Conservation (phyloP, 305 asterid species). For the Caryopteris hybrid region DNA sequence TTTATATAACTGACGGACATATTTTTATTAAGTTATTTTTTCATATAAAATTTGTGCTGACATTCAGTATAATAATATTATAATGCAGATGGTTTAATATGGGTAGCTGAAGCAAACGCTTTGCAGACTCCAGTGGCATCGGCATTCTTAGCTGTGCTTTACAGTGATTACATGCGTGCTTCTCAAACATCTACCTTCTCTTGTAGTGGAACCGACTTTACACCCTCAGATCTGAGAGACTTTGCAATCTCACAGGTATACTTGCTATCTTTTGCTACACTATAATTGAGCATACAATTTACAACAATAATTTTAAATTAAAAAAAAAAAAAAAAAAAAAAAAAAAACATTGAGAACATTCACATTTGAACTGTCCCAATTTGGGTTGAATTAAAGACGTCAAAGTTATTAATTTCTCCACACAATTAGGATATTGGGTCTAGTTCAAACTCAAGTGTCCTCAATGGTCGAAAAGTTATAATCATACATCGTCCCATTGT, state of each 20-base stretch:
- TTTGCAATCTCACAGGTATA: conserved; percentile 76
- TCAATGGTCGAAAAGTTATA: too few species aligned
- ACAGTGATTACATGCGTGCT: conserved; percentile 80
- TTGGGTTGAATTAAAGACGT: too few species aligned
- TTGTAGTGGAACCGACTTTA: conserved; percentile 46
- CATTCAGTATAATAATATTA: not conserved
- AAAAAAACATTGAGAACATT: too few species aligned
- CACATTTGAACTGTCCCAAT: too few species aligned
- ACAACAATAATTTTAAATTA: too few species aligned
- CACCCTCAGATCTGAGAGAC: conserved; percentile 57
- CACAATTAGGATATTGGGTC: too few species aligned
- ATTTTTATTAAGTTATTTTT: too few species aligned
- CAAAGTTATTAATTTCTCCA: too few species aligned
- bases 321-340: too few species aligned
- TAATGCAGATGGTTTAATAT: conserved; percentile 67
- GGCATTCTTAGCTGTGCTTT: conserved; percentile 70
- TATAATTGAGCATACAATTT: not conserved
- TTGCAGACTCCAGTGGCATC: conserved; percentile 89
- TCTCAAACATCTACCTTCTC: conserved; percentile 49
- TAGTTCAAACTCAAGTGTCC: too few species aligned
- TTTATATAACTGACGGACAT: too few species aligned
- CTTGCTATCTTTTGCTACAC: not conserved
- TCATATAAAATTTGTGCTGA: not conserved
- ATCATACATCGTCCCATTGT: too few species aligned
- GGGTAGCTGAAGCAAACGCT: conserved; percentile 86